phyloP scores from a whole-genome alignment of 1,139 yeast species.

The Pichia inconspicua region DNA sequence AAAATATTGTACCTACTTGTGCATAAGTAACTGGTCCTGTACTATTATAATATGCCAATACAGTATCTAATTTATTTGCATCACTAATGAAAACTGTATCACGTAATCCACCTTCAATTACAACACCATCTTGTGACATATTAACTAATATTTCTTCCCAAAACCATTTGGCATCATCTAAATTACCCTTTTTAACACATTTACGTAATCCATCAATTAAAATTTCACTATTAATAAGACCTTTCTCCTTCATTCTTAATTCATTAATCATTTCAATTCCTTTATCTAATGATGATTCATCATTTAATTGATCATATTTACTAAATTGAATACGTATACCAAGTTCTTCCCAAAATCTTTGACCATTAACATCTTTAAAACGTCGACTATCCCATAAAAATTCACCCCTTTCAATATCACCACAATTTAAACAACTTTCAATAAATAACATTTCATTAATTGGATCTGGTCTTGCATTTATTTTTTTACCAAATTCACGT shows the following conservation, averaged over 20 bases:
- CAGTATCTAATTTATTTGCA: neutral
- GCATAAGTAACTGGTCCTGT: neutral
- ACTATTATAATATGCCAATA: neutral
- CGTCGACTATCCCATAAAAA: conserved; percentile 23
- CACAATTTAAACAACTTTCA: conserved; percentile 21
- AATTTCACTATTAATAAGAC: conserved; percentile 16
- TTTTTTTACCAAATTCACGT: conserved; percentile 15
- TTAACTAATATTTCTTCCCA: conserved; percentile 22
- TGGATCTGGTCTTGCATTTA: conserved; percentile 25
- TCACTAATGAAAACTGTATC: neutral
- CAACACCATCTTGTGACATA: conserved; percentile 21
- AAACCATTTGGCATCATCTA: conserved; percentile 21
- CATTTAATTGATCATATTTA: neutral
- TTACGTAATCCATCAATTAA: conserved; percentile 17
- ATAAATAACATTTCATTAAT: conserved; percentile 28
- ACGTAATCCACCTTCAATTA: neutral
- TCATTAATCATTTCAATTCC: conserved; percentile 21
- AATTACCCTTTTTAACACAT: conserved; percentile 13
- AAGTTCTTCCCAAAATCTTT: conserved; percentile 28
- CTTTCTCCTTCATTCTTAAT: conserved; percentile 10
- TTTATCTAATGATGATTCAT: conserved; percentile 7
- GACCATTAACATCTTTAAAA: conserved; percentile 24
- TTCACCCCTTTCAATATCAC: conserved; percentile 18
- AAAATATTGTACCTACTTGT: neutral
- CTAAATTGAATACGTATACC: conserved; percentile 24